Percentiles rank a stretch among this genome's conserved stretches.
These are phyloP conservation scores for Noccaea caerulescens DNA, from an alignment of 345 rosid species.

Conservation along the genomic window DNA sequence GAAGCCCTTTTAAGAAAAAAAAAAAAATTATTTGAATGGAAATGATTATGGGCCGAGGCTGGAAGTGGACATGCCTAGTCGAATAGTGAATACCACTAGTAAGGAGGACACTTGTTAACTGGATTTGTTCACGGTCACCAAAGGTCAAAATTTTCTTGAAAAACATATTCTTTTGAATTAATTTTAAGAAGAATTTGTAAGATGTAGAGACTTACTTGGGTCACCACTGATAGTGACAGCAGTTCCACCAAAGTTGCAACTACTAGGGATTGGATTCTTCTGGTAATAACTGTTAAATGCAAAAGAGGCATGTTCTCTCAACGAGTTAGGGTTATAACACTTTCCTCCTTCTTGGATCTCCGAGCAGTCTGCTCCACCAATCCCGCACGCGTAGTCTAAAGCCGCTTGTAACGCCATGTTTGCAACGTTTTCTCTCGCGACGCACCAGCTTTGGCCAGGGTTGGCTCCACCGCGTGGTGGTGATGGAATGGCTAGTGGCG, in stretches of 20 bases:
- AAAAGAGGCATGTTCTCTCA: conserved; percentile 76
- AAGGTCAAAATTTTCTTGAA: too few species aligned
- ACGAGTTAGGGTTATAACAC: conserved; percentile 72
- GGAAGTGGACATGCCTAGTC: too few species aligned
- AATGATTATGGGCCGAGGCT: too few species aligned
- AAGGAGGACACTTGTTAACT: too few species aligned
- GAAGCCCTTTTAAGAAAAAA: too few species aligned
- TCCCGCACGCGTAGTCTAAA: conserved; percentile 91
- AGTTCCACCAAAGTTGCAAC: conserved; percentile 91
- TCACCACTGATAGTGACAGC: conserved; percentile 76
- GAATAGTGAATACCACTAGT: too few species aligned
- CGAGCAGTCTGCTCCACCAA: conserved; percentile 75
- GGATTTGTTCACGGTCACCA: too few species aligned
- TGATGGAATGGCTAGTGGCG: conserved; percentile 39
- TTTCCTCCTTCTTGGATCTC: conserved; percentile 67
- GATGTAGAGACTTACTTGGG: conserved; percentile 68
- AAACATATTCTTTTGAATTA: neutral
- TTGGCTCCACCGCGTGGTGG: conserved; percentile 29
- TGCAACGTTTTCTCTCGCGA: conserved; percentile 71
- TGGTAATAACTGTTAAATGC: conserved; percentile 86
- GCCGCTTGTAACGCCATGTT: conserved; percentile 68
- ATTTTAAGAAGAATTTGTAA: neutral
- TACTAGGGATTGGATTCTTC: conserved; percentile 82
- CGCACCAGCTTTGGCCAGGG: conserved; percentile 63
- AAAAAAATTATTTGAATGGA: too few species aligned